Conservation (phyloP, 106 monocot genomes). For the Acorus gramineus region DNA sequence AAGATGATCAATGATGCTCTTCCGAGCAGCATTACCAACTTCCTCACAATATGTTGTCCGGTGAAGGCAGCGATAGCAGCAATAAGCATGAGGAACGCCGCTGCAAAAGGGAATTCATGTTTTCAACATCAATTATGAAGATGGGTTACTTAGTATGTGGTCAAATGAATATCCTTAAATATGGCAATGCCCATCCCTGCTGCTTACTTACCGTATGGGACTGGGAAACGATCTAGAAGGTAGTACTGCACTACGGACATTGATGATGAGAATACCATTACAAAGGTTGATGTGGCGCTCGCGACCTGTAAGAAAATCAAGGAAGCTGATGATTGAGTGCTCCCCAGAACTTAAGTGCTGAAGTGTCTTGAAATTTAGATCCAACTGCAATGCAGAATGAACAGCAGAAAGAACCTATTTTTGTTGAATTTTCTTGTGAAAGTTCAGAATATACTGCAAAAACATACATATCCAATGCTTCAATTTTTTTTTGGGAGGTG, state of each 20-base stretch:
- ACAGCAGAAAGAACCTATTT: too few relatives aligned
- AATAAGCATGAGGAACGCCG: constrained; percentile 36
- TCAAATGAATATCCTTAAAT: too few relatives aligned
- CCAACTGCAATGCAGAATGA: too few relatives aligned
- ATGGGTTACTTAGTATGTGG: too few relatives aligned
- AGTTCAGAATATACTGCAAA: too few relatives aligned
- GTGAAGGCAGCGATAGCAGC: constrained; percentile 62
- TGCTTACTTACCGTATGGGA: constrained; percentile 30
- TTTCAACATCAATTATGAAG: too few relatives aligned
- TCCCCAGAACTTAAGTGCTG: neutral
- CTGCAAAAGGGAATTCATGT: constrained; percentile 15
- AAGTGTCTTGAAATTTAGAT: too few relatives aligned
- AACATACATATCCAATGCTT: too few relatives aligned
- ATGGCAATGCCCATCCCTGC: too few relatives aligned
- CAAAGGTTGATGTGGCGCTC: constrained; percentile 50
- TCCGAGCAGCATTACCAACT: constrained; percentile 33
- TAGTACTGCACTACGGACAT: constrained; percentile 46
- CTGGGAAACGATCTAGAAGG: constrained; percentile 37
- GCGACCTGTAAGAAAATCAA: constrained; percentile 21
- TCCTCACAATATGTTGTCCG: constrained; percentile 43
- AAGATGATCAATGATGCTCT: constrained; percentile 50
- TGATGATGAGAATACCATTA: constrained; percentile 52
- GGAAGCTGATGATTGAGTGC: neutral
- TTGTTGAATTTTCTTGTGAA: too few relatives aligned
- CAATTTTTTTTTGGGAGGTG: too few relatives aligned